Percentiles rank a stretch among this genome's conserved stretches.
These are phyloP conservation scores for Phytophthora palmivora DNA, from an alignment of 352 stramenopile genomes.

Conservation along the genomic window DNA sequence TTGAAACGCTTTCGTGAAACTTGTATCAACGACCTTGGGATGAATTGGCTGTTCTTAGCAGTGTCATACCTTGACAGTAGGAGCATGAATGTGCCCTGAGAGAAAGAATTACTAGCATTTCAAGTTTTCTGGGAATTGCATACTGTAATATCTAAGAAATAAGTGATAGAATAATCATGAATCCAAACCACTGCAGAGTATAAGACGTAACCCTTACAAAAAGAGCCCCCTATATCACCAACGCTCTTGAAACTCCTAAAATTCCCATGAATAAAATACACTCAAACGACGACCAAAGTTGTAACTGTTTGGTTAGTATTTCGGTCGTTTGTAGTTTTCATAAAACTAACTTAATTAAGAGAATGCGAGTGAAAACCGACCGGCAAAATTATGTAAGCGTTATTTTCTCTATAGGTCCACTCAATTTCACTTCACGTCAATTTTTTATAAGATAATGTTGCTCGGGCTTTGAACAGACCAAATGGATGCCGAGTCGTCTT, in stretches of 20 bases:
- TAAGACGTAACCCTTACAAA: slow-evolving; percentile 6
- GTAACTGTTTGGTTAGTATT: slow-evolving; percentile 22
- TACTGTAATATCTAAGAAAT: no score
- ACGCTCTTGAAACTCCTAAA: slow-evolving; percentile 18
- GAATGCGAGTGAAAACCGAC: not conserved
- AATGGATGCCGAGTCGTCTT: slow-evolving; percentile 22
- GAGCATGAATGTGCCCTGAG: no score
- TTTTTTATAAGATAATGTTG: slow-evolving; percentile 29
- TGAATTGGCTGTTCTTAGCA: not conserved
- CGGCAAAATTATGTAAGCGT: not conserved
- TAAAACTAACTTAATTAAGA: no score
- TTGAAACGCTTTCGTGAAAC: slow-evolving; percentile 6
- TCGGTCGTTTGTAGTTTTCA: slow-evolving; percentile 1
- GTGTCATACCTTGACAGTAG: no score
- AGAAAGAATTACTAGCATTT: no score
- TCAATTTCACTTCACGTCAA: not conserved
- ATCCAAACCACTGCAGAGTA: not conserved
- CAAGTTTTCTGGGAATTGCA: no score
- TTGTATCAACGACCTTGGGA: slow-evolving; percentile 13
- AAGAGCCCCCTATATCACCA: slow-evolving; percentile 7
- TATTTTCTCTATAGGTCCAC: not conserved
- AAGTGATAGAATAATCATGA: not conserved
- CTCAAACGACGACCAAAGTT: not conserved
- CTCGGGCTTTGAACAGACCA: slow-evolving; percentile 41
- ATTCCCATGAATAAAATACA: slow-evolving; percentile 3